A percentile compares a stretch with the other conserved stretches of the same genome.
phyloP scores from a whole-genome alignment of 306 rosid species.

The Gastrolobium bilobum region DNA sequence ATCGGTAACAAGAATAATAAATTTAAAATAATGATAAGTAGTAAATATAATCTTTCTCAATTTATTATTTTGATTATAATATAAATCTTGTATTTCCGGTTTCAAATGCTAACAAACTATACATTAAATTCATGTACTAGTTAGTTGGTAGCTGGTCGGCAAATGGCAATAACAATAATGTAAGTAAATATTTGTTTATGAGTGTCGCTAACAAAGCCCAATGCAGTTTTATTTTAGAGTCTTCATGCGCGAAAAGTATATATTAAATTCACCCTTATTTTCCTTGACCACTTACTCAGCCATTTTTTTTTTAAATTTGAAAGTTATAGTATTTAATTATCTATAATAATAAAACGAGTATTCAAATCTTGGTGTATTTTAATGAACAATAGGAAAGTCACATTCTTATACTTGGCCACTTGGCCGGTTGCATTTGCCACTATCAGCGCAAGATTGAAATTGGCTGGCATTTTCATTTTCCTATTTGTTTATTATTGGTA shows the following conservation, averaged over 20 bases:
- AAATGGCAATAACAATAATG: constrained; percentile 16
- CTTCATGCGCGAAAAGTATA: not conserved
- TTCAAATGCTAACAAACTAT: too few relatives aligned
- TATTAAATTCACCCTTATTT: not conserved
- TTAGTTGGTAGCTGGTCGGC: not conserved
- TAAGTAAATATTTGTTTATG: not conserved
- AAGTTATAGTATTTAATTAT: not conserved
- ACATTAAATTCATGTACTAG: too few relatives aligned
- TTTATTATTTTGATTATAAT: too few relatives aligned
- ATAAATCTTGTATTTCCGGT: too few relatives aligned
- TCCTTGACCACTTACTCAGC: not conserved
- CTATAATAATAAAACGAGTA: not conserved
- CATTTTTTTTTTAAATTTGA: not conserved
- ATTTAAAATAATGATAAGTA: too few relatives aligned
- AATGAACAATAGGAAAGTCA: not conserved
- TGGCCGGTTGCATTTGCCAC: constrained; percentile 11
- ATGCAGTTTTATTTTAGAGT: not conserved
- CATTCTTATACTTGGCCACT: not conserved
- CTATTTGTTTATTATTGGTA: not conserved
- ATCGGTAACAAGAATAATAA: too few relatives aligned
- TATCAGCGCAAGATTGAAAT: not conserved
- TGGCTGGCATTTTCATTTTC: not conserved
- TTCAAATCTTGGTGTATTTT: not conserved
- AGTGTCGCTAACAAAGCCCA: not conserved
- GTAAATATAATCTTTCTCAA: too few relatives aligned